Percentiles rank a stretch among this genome's conserved stretches.
Evolutionary conservation across 345 rosid species (phyloP).

Genomic region (Hypericum androsaemum): DNA sequence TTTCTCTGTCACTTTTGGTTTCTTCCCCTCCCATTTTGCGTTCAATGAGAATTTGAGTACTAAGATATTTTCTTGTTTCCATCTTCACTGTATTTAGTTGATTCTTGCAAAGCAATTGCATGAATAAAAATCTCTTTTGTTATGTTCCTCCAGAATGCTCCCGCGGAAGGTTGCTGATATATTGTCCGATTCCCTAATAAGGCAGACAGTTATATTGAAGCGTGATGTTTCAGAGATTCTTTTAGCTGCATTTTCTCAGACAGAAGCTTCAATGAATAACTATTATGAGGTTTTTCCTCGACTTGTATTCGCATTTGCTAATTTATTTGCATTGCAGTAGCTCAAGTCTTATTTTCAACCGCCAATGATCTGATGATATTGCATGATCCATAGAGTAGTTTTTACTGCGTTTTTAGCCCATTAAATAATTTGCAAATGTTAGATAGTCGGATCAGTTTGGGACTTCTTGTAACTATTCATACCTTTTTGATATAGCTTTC

Average conservation of each 20-base stretch:
- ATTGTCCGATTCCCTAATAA: conserved; percentile 55
- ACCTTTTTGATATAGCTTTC: too few species aligned
- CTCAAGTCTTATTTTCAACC: neutral
- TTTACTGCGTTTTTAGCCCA: too few species aligned
- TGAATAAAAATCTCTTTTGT: neutral
- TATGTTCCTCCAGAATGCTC: conserved; percentile 43
- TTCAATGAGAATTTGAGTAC: neutral
- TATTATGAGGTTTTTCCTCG: conserved; percentile 62
- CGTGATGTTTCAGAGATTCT: conserved; percentile 82
- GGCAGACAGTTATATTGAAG: conserved; percentile 57
- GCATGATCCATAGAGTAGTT: too few species aligned
- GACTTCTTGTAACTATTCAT: too few species aligned
- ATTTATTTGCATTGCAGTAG: neutral
- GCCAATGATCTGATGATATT: neutral
- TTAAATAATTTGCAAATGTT: too few species aligned
- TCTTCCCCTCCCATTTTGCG: neutral
- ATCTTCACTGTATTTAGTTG: neutral
- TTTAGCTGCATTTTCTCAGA: conserved; percentile 55
- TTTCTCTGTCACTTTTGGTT: neutral
- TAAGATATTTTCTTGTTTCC: neutral
- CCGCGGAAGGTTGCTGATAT: conserved; percentile 65
- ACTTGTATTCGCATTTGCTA: neutral
- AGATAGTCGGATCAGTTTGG: too few species aligned
- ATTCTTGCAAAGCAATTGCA: neutral
- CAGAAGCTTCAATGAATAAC: conserved; percentile 81